These are phyloP conservation scores for Eurotiales sp. DNA, from an alignment of 2,329 filamentous ascomycete genomes.

Conservation along the genomic window DNA sequence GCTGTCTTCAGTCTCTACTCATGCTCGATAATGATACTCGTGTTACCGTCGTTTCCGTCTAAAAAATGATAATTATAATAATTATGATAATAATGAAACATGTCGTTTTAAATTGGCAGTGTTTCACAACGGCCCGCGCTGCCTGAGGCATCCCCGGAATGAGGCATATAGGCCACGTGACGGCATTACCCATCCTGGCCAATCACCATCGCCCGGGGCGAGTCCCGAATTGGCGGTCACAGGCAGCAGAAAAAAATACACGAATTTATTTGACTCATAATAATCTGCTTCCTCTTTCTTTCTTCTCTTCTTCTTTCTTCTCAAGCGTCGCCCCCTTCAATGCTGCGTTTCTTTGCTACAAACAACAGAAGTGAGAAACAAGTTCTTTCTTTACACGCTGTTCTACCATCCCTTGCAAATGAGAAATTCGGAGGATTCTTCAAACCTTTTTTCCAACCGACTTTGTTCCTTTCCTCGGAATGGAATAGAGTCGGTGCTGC, in stretches of 20 bases:
- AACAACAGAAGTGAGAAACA: slow-evolving; percentile 52
- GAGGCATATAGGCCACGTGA: no score
- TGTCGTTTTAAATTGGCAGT: no score
- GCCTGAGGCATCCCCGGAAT: no score
- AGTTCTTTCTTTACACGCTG: slow-evolving; percentile 19
- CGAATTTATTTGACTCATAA: slow-evolving; percentile 17
- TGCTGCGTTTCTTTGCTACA: slow-evolving; percentile 96
- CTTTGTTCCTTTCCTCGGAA: slow-evolving; percentile 20
- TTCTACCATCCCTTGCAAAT: slow-evolving; percentile 65
- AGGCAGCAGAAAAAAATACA: slow-evolving; percentile 9
- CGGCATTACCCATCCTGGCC: not conserved
- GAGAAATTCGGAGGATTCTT: slow-evolving; percentile 99
- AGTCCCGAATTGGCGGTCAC: not conserved
- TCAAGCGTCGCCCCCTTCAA: slow-evolving; percentile 80
- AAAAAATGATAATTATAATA: no score
- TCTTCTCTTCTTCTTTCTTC: slow-evolving; percentile 44
- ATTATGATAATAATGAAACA: no score
- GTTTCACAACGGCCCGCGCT: no score
- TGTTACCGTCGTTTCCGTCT: no score
- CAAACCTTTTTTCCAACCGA: slow-evolving; percentile 41
- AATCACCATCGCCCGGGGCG: not conserved
- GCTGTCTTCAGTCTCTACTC: no score
- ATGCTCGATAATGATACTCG: no score
- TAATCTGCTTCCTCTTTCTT: slow-evolving; percentile 30
- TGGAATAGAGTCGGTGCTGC: slow-evolving; percentile 52